These are phyloP conservation scores for Zymoseptoria passerinii DNA, from an alignment of 2,329 filamentous ascomycete genomes.

Conservation along the genomic window DNA sequence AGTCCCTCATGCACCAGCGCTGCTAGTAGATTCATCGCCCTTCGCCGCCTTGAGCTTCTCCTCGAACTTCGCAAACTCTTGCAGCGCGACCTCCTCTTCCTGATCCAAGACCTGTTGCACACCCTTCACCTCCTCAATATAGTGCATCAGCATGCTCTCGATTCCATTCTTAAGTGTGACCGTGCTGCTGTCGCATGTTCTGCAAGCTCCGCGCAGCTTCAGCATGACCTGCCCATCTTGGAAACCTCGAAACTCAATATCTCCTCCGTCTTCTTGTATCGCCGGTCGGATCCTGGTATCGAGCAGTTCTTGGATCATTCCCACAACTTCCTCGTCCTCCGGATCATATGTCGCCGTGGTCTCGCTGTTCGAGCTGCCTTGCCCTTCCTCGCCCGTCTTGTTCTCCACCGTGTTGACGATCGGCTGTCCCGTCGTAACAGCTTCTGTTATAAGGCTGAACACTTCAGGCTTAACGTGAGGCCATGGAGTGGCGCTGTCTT, in stretches of 20 bases:
- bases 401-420: conserved; percentile 66
- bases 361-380: conserved; percentile 42
- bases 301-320: conserved; percentile 96
- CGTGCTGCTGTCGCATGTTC: conserved; percentile 93
- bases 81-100: conserved; percentile 78
- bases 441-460: conserved; percentile 89
- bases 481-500: conserved; percentile 82
- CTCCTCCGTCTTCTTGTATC: conserved; percentile 95
- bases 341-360: conserved; percentile 79
- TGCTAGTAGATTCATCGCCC: conserved; percentile 30
- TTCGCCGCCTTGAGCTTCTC: conserved; percentile 63
- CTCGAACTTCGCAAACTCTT: conserved; percentile 91
- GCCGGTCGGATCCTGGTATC: conserved; percentile 91
- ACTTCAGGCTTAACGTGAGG: conserved; percentile 91
- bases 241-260: conserved; percentile 92
- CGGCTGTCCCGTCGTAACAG: conserved; percentile 71
- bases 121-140: conserved; percentile 93
- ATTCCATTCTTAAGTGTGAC: conserved; percentile 97
- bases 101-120: conserved; percentile 85
- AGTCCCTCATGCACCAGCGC: neutral
- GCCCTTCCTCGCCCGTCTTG: conserved; percentile 43
- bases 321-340: conserved; percentile 85
- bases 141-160: conserved; percentile 83
- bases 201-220: conserved; percentile 84
- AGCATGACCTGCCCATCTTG: conserved; percentile 60